Percentiles rank a stretch among this genome's conserved stretches.
Conservation (phyloP, 225 moss, liverwort and hornwort species). For the Marchantia polymorpha region DNA sequence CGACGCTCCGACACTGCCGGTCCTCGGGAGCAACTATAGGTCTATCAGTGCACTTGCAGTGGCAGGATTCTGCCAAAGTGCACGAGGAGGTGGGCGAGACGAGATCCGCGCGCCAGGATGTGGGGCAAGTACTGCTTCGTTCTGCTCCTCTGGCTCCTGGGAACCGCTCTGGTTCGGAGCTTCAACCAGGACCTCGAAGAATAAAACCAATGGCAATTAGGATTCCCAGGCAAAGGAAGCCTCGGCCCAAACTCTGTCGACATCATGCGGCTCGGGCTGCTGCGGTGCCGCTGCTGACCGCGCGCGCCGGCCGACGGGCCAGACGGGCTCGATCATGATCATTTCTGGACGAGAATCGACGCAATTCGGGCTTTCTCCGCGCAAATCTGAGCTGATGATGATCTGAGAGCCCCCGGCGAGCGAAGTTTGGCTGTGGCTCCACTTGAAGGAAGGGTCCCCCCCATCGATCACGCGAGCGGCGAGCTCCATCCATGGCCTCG, state of each 20-base stretch:
- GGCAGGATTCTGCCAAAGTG: constrained; percentile 17
- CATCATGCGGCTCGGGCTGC: constrained; percentile 1
- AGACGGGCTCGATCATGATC: constrained; percentile 15
- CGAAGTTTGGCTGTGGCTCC: constrained; percentile 5
- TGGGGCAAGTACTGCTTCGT: constrained; percentile 29
- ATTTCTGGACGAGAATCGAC: neutral
- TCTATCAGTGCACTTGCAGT: constrained; percentile 3
- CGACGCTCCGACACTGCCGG: neutral
- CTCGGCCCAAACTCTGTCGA: neutral
- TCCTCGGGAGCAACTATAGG: constrained; percentile 19
- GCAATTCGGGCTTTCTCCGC: neutral
- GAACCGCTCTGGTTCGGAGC: constrained; percentile 18
- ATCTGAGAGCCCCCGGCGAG: neutral
- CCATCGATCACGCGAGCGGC: neutral
- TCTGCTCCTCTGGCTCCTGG: constrained; percentile 22
- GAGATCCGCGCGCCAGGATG: constrained; percentile 20
- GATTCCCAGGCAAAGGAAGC: neutral
- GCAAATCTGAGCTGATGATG: neutral
- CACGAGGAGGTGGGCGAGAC: neutral
- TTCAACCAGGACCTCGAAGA: neutral
- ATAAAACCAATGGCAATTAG: neutral
- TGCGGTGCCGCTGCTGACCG: neutral
- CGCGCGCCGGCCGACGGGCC: neutral
- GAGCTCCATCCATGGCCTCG: constrained; percentile 13
- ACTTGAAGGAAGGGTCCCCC: neutral